Base-by-base conservation (phyloP, 208 protist genomes). In the Blechomonas ayalai region DNA sequence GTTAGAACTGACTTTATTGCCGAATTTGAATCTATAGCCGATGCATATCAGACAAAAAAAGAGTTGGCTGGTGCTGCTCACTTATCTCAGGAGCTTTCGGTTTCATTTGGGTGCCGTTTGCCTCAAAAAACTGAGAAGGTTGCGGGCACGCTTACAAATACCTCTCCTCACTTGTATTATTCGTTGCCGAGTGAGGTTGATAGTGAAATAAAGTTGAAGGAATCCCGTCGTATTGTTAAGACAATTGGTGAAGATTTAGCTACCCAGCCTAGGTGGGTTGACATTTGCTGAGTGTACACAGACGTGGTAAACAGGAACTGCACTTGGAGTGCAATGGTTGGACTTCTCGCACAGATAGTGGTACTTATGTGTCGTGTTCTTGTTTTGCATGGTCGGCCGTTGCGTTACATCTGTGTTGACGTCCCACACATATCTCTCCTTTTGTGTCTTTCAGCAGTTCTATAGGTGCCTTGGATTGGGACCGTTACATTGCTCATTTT, bases 1-100 rank as follows among this genome's bases (percentile, higher is more conserved):
- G 34, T 54, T 26, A 43, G 62, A 25, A 63, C 62, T 36, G 54
- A 69, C 38, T 69, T 46, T 58, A 37, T 69, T 16, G 48, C 59
- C 5, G 37, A 16, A 22, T 69, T 69, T 40, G 33, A 27, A 7
- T 59, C 42, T 39, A 42, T 55, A 41, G 58, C 54, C 15, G 28
- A 36, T 12, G 62, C 62, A 36, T 47, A 54, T 22, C 41, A 31
- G 6, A 54, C 62, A 13, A 60, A 54, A 31, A 36, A n/a, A 40
- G 37, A 35, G 18, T 38, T 47, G 26, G 48, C 33, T 7, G 52
- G 53, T 35, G 35, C 45, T 34, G 55, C 48, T 33, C 58, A 37
- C 34, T 36, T 50, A 29, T 40, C 41, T 8, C 34, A 52, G 19
- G 58, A 40, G 31, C 25, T 49, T 24, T 53, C 31, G 16, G 46